Conservation (phyloP, 768 basidiomycete genomes). For the Xanthoconium stramineum region DNA sequence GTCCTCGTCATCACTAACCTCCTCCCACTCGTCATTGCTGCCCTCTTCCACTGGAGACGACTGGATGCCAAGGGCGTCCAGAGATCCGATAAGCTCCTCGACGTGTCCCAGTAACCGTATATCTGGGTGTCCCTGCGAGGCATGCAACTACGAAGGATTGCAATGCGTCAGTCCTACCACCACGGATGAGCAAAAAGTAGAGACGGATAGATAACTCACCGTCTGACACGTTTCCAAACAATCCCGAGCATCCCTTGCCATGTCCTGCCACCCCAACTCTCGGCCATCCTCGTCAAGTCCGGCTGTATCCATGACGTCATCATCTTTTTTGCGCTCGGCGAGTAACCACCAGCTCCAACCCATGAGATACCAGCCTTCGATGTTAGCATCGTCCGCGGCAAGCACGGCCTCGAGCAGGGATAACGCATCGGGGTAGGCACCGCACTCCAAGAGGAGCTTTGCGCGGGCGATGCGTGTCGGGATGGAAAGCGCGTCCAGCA, state of each 20-base stretch:
- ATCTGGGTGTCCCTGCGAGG: conserved; percentile 71
- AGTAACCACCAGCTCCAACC: conserved; percentile 92
- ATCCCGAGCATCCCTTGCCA: conserved; percentile 73
- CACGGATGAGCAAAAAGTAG: background rate
- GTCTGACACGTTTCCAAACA: conserved; percentile 81
- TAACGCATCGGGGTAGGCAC: conserved; percentile 67
- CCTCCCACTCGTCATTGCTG: conserved; percentile 52
- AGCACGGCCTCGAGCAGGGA: conserved; percentile 76
- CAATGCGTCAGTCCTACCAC: background rate
- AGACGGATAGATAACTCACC: conserved; percentile 41
- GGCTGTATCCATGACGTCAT: conserved; percentile 39
- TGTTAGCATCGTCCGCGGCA: conserved; percentile 77
- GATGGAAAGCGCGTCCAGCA: conserved; percentile 48
- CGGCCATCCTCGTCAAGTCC: conserved; percentile 36
- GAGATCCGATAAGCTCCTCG: conserved; percentile 63
- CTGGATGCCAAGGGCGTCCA: conserved; percentile 66
- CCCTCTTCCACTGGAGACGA: conserved; percentile 49
- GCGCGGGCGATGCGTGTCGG: conserved; percentile 69
- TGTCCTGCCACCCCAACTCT: conserved; percentile 65
- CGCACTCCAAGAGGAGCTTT: conserved; percentile 79
- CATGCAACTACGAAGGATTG: conserved; percentile 51
- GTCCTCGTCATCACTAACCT: conserved; percentile 53
- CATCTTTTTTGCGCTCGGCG: conserved; percentile 67
- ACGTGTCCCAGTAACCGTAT: conserved; percentile 72
- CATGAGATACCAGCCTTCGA: conserved; percentile 93